These are phyloP conservation scores for Ascochyta clinopodiicola DNA, from an alignment of 2,329 filamentous ascomycete species.

Conservation along the genomic window DNA sequence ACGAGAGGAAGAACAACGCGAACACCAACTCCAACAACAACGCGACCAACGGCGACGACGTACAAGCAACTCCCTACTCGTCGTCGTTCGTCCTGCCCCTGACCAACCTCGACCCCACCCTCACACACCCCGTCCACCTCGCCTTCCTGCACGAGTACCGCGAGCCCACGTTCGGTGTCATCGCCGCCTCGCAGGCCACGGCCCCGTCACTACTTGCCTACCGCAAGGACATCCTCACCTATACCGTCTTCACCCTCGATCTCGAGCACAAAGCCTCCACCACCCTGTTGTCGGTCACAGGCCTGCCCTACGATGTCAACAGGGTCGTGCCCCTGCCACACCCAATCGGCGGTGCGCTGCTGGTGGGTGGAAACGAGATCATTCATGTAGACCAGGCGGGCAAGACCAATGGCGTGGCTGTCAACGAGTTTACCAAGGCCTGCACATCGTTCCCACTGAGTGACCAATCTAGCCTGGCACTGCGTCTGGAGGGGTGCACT, in stretches of 20 bases:
- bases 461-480: slow-evolving; percentile 81
- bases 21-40: slow-evolving; percentile 35
- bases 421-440: slow-evolving; percentile 87
- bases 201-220: slow-evolving; percentile 77
- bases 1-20: slow-evolving; percentile 57
- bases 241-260: slow-evolving; percentile 94
- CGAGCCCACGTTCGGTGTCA: slow-evolving; percentile 94
- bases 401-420: slow-evolving; percentile 88
- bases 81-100: slow-evolving; percentile 93
- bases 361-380: slow-evolving; percentile 87
- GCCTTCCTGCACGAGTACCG: slow-evolving; percentile 96
- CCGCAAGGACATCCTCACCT: slow-evolving; percentile 83
- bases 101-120: slow-evolving; percentile 82
- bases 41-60: slow-evolving; percentile 43
- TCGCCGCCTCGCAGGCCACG: slow-evolving; percentile 76
- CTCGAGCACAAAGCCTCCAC: slow-evolving; percentile 93
- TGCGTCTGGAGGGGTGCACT: slow-evolving; percentile 81
- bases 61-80: slow-evolving; percentile 73
- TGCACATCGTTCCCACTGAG: slow-evolving; percentile 82
- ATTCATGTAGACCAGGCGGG: slow-evolving; percentile 96
- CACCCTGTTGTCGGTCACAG: slow-evolving; percentile 83
- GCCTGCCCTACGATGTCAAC: slow-evolving; percentile 86
- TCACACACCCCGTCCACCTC: slow-evolving; percentile 89
- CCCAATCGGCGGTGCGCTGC: slow-evolving; percentile 85
- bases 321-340: slow-evolving; percentile 81